These are phyloP conservation scores for Fusarium hainanense DNA, from an alignment of 2,329 filamentous ascomycete species.

Conservation along the genomic window DNA sequence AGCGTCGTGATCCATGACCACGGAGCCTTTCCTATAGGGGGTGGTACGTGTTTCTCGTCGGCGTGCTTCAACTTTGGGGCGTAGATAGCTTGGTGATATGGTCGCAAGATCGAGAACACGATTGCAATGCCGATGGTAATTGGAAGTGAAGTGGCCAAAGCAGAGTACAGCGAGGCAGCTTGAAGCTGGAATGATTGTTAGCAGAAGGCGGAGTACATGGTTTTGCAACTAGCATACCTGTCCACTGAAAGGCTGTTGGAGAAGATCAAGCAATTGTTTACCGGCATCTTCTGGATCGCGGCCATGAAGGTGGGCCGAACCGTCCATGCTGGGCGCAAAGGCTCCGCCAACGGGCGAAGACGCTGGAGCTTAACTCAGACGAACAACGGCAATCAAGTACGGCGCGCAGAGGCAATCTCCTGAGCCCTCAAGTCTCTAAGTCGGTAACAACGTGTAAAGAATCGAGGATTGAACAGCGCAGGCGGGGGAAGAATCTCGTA, in stretches of 20 bases:
- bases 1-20: constrained; percentile 89
- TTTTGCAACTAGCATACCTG: constrained; percentile 51
- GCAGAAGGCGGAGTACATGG: background rate
- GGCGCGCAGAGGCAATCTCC: background rate
- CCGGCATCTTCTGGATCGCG: constrained; percentile 48
- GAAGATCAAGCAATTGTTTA: constrained; percentile 59
- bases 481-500: constrained; percentile 20
- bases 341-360: constrained; percentile 44
- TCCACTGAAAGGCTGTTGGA: constrained; percentile 63
- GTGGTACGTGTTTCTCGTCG: constrained; percentile 89
- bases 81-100: constrained; percentile 92
- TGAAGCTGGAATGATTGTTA: constrained; percentile 40
- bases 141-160: constrained; percentile 82
- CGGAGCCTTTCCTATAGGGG: constrained; percentile 84
- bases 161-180: constrained; percentile 74
- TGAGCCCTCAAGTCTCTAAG: background rate
- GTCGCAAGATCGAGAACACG: constrained; percentile 88
- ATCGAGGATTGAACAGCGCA: constrained; percentile 13
- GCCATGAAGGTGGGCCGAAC: constrained; percentile 19
- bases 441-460: constrained; percentile 6
- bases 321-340: constrained; percentile 42
- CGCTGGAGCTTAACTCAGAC: constrained; percentile 24
- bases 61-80: constrained; percentile 93
- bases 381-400: background rate
- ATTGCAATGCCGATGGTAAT: constrained; percentile 79